Base-by-base conservation (phyloP, 192 early-diverging fungal genomes). In the Coemansia sp. region DNA sequence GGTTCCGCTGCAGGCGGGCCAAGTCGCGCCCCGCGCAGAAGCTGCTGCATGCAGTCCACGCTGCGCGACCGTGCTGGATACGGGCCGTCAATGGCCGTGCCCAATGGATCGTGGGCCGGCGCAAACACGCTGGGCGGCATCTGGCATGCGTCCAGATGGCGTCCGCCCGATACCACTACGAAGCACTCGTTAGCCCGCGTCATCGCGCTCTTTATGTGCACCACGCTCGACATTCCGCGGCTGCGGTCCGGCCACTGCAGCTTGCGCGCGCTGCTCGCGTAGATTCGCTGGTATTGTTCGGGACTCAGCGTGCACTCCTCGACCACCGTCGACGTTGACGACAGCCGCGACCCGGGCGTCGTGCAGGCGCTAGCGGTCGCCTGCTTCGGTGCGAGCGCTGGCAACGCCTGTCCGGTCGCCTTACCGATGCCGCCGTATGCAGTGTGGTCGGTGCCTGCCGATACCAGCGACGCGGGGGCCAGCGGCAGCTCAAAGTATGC, bases 181-280 rank as follows among this genome's bases (percentile, higher is more conserved):
- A 62, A 69, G 40, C 50, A 56, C 50, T 64, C 62, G 62, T 49
- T 69, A 49, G 72, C 72, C 51, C 56, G 61, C 31, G 54, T 49
- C 72, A 75, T 75, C 20, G 55, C 52, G 52, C 50, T 65, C 32
- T 49, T 47, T 50, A 75, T 61, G 38, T 64, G 72, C 61, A 75
- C 38, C 17, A 75, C 30, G n/a, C 61, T 25, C 26, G 57, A 48
- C 53, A 75, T 75, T 15, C 46, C 60, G 35, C 53, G 64, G 21
- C 56, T 29, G 17, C 41, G 26, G 41, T 48, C 25, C 32, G 50
- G 56, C 54, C 49, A 53, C 51, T 58, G 72, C 57, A 75, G 65
- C 66, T 75, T 75, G 62, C 55, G 62, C 46, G 58, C 66, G 58
- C 72, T 75, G 23, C 62, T 44, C 21, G 50, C 26, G 20, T 55